These are phyloP conservation scores for Davidsoniella virescens DNA, from an alignment of 2,329 filamentous ascomycete species.

Conservation along the genomic window DNA sequence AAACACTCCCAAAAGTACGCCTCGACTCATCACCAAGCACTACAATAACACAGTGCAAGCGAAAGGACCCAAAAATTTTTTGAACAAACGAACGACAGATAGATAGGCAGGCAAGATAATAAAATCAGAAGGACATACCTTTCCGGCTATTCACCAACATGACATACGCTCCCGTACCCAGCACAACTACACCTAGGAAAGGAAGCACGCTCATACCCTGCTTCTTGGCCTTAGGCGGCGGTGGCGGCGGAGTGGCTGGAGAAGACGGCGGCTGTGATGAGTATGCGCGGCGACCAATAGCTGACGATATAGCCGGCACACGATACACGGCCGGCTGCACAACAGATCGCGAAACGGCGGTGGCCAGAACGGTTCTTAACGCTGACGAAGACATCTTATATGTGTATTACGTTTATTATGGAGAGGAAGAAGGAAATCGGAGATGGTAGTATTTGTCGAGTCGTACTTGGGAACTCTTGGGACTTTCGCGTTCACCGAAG, in stretches of 20 bases:
- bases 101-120: neutral
- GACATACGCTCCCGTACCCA: constrained; percentile 27
- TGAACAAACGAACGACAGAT: neutral
- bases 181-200: constrained; percentile 8
- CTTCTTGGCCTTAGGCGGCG: constrained; percentile 3
- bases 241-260: neutral
- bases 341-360: neutral
- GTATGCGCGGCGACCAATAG: constrained; percentile 13
- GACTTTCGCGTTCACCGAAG: no score
- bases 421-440: no score
- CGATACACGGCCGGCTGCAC: neutral
- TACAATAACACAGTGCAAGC: neutral
- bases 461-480: no score
- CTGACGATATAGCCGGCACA: neutral
- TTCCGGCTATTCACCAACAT: constrained; percentile 32
- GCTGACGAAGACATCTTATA: neutral
- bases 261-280: no score
- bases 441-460: no score
- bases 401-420: no score
- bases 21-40: neutral
- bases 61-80: neutral
- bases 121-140: constrained; percentile 22
- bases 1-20: neutral
- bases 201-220: constrained; percentile 12
- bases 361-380: neutral